Evolutionary conservation across 1,284 basidiomycete species (phyloP).

Genomic region (Phylloboletellus chloephorus): DNA sequence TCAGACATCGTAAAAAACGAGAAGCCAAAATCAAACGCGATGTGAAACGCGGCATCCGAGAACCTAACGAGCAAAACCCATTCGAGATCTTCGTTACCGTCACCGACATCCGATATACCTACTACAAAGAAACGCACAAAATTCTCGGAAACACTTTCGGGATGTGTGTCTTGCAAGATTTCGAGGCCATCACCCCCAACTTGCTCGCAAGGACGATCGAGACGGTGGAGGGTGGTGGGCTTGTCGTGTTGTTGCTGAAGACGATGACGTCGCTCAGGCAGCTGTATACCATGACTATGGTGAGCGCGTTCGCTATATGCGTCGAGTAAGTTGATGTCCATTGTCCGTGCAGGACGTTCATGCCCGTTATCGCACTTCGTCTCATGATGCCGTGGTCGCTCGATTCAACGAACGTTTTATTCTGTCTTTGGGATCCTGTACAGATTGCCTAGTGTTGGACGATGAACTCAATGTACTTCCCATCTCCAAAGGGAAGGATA

Average conservation of each 20-base stretch:
- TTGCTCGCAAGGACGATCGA: conserved; percentile 95
- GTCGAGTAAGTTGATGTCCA: neutral
- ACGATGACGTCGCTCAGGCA: conserved; percentile 94
- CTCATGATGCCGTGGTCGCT: conserved; percentile 85
- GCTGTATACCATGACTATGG: conserved; percentile 96
- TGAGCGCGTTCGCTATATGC: conserved; percentile 33
- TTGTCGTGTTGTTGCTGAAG: conserved; percentile 89
- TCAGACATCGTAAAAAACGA: conserved; percentile 92
- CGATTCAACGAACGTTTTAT: conserved; percentile 99
- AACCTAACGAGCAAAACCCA: conserved; percentile 92
- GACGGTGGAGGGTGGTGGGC: conserved; percentile 95
- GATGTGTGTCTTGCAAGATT: conserved; percentile 97
- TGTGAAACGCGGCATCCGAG: conserved; percentile 88
- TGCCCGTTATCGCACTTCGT: conserved; percentile 85
- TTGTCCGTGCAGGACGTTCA: conserved; percentile 75
- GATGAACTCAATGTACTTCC: conserved; percentile 98
- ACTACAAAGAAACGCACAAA: conserved; percentile 94
- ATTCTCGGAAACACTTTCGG: conserved; percentile 97
- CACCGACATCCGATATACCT: conserved; percentile 98
- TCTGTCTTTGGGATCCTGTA: conserved; percentile 84
- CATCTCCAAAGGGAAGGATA: conserved; percentile 94
- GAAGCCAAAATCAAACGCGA: conserved; percentile 94
- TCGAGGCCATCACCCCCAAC: conserved; percentile 98
- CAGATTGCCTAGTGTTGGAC: conserved; percentile 90
- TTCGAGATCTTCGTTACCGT: conserved; percentile 98